A percentile compares a stretch with the other conserved stretches of the same genome.
Evolutionary conservation across 352 stramenopile genomes (phyloP).

Genomic region (Aphanomyces euteiches): DNA sequence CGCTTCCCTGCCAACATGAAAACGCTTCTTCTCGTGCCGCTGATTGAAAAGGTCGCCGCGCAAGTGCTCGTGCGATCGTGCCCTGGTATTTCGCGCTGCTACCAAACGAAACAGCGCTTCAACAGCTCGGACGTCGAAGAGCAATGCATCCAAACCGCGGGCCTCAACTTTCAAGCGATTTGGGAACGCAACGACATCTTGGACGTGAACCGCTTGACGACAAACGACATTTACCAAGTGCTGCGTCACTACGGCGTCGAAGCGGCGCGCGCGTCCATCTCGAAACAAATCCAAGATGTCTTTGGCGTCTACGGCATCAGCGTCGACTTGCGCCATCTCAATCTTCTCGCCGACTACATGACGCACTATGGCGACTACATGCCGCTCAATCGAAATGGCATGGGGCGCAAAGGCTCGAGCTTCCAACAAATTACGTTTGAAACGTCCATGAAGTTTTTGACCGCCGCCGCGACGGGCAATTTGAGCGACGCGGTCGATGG

Average conservation of each 20-base stretch:
- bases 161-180: conserved; percentile 98
- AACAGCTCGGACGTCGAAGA: conserved; percentile 74
- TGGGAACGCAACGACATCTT: conserved; percentile 91
- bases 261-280: conserved; percentile 95
- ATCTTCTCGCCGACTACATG: conserved; percentile 99
- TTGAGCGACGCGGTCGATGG: conserved; percentile 89
- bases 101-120: conserved; percentile 86
- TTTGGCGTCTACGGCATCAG: conserved; percentile 99
- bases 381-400: conserved; percentile 97
- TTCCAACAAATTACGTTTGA: conserved; percentile 99
- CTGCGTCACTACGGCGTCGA: conserved; percentile 98
- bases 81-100: conserved; percentile 84
- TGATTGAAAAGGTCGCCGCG: conserved; percentile 82
- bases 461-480: conserved; percentile 89
- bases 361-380: conserved; percentile 96
- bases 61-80: conserved; percentile 85
- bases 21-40: conserved; percentile 84
- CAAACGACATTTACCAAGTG: conserved; percentile 98
- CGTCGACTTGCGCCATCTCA: conserved; percentile 97
- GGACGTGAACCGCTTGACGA: conserved; percentile 93
- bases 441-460: conserved; percentile 98
- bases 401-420: conserved; percentile 93
- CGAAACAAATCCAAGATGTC: conserved; percentile 97
- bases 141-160: conserved; percentile 90
- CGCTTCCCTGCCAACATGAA: conserved; percentile 86